These are phyloP conservation scores for Pseudozyma hubeiensis DNA, from an alignment of 1,284 basidiomycete genomes.

Conservation along the genomic window DNA sequence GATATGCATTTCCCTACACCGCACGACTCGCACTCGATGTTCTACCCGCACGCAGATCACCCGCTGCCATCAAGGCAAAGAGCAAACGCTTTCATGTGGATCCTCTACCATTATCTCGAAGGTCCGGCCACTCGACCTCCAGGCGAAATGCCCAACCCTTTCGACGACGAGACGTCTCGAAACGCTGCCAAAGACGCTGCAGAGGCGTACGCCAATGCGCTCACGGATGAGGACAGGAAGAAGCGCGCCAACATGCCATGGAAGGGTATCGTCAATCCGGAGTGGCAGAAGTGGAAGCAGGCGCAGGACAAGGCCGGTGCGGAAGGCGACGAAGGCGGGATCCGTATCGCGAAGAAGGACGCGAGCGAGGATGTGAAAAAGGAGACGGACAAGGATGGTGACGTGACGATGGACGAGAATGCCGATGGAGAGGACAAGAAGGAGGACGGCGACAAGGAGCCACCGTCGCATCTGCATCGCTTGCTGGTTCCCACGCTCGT, in stretches of 20 bases:
- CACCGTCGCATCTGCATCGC: slow-evolving; percentile 50
- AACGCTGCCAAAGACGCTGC: slow-evolving; percentile 40
- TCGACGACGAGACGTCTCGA: slow-evolving; percentile 55
- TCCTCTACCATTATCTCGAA: slow-evolving; percentile 66
- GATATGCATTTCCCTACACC: slow-evolving; percentile 59
- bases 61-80: slow-evolving; percentile 58
- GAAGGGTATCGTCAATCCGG: slow-evolving; percentile 59
- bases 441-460: slow-evolving; percentile 36
- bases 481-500: slow-evolving; percentile 52
- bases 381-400: slow-evolving; percentile 39
- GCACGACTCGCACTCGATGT: slow-evolving; percentile 62
- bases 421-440: slow-evolving; percentile 9
- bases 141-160: slow-evolving; percentile 58
- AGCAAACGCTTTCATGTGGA: slow-evolving; percentile 64
- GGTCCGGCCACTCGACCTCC: slow-evolving; percentile 57
- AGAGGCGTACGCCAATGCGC: slow-evolving; percentile 35
- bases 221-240: slow-evolving; percentile 40
- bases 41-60: slow-evolving; percentile 62
- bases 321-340: slow-evolving; percentile 17
- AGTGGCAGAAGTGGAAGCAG: slow-evolving; percentile 53
- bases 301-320: slow-evolving; percentile 26
- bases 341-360: slow-evolving; percentile 9
- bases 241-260: slow-evolving; percentile 49
- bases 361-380: slow-evolving; percentile 20
- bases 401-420: slow-evolving; percentile 31